Evolutionary conservation across 179 eudicot species (phyloP).

Genomic region (Patellifolia procumbens): DNA sequence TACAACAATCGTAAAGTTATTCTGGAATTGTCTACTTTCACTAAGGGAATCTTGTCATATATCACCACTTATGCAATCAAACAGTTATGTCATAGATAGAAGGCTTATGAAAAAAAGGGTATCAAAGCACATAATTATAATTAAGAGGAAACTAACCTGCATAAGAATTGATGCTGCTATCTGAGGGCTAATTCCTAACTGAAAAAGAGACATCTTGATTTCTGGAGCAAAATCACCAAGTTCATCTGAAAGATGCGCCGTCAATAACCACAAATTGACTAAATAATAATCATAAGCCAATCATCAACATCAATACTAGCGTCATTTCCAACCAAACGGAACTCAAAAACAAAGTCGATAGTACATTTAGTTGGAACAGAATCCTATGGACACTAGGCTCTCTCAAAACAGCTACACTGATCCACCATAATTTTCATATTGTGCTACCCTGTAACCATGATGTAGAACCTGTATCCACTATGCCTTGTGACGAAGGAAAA

Average conservation of each 20-base stretch:
- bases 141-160: constrained; percentile 59
- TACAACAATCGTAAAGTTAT: neutral
- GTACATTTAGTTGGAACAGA: neutral
- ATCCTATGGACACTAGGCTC: neutral
- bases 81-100: neutral
- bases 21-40: neutral
- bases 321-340: constrained; percentile 1
- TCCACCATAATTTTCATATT: too few species aligned
- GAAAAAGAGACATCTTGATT: constrained; percentile 94
- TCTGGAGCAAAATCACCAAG: constrained; percentile 78
- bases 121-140: neutral
- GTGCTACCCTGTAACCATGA: neutral
- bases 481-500: neutral
- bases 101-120: neutral
- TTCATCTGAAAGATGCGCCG: constrained; percentile 58
- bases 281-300: neutral
- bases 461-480: neutral
- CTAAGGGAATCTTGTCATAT: too few species aligned
- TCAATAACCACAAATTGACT: constrained; percentile 5
- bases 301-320: neutral
- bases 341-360: neutral
- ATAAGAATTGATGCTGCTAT: constrained; percentile 93
- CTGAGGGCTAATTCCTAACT: constrained; percentile 97
- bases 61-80: neutral
- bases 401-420: neutral